Conservation (phyloP, 2,329 filamentous ascomycete genomes). For the Colletotrichum tofieldiae region DNA sequence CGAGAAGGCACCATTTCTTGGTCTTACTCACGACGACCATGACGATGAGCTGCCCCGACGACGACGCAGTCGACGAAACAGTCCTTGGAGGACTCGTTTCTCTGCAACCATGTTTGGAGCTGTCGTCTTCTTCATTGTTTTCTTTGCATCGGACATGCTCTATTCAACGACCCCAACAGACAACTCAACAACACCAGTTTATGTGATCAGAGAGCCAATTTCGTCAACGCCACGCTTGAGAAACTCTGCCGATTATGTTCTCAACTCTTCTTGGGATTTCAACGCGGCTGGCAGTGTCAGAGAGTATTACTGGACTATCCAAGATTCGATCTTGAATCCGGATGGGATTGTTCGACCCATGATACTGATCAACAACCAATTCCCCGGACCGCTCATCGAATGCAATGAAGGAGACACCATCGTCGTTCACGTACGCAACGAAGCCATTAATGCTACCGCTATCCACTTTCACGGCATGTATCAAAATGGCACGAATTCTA, state of each 20-base stretch:
- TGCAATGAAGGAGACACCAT: conserved; percentile 82
- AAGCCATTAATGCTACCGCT: conserved; percentile 75
- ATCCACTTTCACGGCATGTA: conserved; percentile 86
- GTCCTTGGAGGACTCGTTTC: background rate
- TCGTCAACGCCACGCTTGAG: conserved; percentile 47
- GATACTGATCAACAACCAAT: conserved; percentile 82
- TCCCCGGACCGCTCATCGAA: conserved; percentile 81
- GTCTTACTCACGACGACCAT: background rate
- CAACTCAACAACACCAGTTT: background rate
- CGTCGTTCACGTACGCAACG: conserved; percentile 78
- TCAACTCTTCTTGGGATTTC: conserved; percentile 71
- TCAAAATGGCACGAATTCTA: conserved; percentile 81
- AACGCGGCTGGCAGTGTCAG: conserved; percentile 64
- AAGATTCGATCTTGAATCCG: conserved; percentile 71
- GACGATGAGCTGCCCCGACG: background rate
- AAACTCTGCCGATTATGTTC: conserved; percentile 66
- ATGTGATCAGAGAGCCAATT: conserved; percentile 9
- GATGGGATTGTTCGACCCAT: conserved; percentile 72
- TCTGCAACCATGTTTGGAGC: background rate
- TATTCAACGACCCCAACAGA: background rate
- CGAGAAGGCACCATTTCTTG: conserved; percentile 36
- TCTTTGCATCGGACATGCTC: conserved; percentile 9
- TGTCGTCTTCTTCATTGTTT: conserved; percentile 18
- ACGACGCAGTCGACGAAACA: background rate
- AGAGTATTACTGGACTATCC: conserved; percentile 74